Percentiles rank a stretch among this genome's conserved stretches.
Conservation (phyloP, 2,329 filamentous ascomycete genomes). For the Colletotrichum sansevieriae region DNA sequence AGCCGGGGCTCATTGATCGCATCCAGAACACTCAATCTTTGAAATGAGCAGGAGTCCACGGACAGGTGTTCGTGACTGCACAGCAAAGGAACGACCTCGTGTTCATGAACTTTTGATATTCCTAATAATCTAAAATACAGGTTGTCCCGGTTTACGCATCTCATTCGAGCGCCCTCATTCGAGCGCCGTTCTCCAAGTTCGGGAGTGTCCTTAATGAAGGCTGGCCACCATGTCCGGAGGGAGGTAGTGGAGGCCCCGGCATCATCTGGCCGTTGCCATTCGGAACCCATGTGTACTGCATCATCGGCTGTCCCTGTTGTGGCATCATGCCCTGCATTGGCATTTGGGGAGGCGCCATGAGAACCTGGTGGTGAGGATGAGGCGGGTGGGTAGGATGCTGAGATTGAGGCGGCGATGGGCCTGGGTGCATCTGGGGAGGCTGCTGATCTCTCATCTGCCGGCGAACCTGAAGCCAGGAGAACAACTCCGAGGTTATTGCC, state of each 20-base stretch:
- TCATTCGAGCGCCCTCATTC: background rate
- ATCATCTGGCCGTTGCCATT: constrained; percentile 61
- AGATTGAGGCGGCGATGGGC: constrained; percentile 24
- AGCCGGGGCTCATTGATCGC: too few species aligned
- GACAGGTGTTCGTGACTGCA: too few species aligned
- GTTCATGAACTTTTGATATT: background rate
- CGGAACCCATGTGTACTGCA: constrained; percentile 57
- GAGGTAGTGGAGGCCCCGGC: constrained; percentile 47
- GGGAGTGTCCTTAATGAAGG: background rate
- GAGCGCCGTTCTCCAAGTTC: background rate
- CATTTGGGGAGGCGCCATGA: constrained; percentile 20
- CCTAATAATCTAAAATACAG: constrained; percentile 15
- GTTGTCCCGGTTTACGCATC: background rate
- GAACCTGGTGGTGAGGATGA: constrained; percentile 26
- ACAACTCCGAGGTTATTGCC: constrained; percentile 58
- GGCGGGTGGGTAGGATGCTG: constrained; percentile 30
- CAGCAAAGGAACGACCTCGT: too few species aligned
- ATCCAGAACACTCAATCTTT: too few species aligned
- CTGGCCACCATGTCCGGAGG: constrained; percentile 21
- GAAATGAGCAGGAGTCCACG: too few species aligned
- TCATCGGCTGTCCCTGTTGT: constrained; percentile 45
- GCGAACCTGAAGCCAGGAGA: constrained; percentile 58
- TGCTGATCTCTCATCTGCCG: constrained; percentile 51
- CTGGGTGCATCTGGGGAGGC: constrained; percentile 45
- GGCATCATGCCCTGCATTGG: constrained; percentile 30